Evolutionary conservation across 2,329 filamentous ascomycete species (phyloP).

Genomic region (Verticillium longisporum): DNA sequence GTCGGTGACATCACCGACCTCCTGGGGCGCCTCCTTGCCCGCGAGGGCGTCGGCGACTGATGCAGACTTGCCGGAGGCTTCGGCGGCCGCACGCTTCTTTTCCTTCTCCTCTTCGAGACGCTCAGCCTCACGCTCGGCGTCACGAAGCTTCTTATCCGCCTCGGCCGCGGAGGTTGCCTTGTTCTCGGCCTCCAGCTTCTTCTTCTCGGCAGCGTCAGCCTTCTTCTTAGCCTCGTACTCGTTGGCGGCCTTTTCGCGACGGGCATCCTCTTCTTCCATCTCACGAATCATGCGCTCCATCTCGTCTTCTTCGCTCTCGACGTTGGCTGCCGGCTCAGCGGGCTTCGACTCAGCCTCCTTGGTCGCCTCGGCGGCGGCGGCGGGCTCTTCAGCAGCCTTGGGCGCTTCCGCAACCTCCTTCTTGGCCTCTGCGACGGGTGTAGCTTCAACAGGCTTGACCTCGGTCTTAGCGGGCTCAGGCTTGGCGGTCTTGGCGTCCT

Average conservation of each 20-base stretch:
- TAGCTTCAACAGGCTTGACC: slow-evolving; percentile 32
- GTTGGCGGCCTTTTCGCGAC: slow-evolving; percentile 37
- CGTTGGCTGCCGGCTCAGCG: slow-evolving; percentile 20
- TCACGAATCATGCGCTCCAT: slow-evolving; percentile 54
- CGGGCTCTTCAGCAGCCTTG: slow-evolving; percentile 26
- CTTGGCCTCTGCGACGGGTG: slow-evolving; percentile 28
- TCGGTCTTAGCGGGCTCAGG: slow-evolving; percentile 7
- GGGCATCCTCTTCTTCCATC: slow-evolving; percentile 51
- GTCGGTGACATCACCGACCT: slow-evolving; percentile 33
- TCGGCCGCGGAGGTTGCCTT: slow-evolving; percentile 47
- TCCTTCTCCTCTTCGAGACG: slow-evolving; percentile 66
- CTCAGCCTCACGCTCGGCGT: slow-evolving; percentile 67
- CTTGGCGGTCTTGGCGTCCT: slow-evolving; percentile 2
- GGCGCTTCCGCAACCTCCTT: slow-evolving; percentile 20
- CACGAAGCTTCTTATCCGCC: slow-evolving; percentile 60
- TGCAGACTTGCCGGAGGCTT: slow-evolving; percentile 39
- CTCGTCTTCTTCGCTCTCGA: slow-evolving; percentile 44
- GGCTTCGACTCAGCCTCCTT: slow-evolving; percentile 19
- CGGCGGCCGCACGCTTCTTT: slow-evolving; percentile 42
- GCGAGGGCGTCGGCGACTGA: slow-evolving; percentile 47
- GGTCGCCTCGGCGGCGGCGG: slow-evolving; percentile 14
- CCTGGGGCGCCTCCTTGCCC: slow-evolving; percentile 32
- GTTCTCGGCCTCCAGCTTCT: slow-evolving; percentile 39
- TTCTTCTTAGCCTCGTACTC: slow-evolving; percentile 37
- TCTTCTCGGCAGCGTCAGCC: slow-evolving; percentile 33